Percentiles rank a stretch among this genome's conserved stretches.
phyloP scores from a whole-genome alignment of 228 moss, liverwort and hornwort genomes.

The Sphagnum fallax region DNA sequence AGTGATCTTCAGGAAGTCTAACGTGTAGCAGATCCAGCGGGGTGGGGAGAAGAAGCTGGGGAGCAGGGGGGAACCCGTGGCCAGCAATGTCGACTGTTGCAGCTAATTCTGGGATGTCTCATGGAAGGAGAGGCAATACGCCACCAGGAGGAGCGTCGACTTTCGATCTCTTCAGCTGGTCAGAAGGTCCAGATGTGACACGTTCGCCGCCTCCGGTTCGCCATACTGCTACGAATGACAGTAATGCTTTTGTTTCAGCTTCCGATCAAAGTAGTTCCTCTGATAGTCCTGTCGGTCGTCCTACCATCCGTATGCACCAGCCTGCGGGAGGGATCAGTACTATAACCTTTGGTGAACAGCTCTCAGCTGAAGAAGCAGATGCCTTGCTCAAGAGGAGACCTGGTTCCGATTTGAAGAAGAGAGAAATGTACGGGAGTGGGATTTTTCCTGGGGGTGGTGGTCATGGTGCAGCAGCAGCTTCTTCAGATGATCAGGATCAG shows the following conservation, averaged over 20 bases:
- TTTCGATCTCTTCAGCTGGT: slow-evolving; percentile 82
- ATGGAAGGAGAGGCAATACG: slow-evolving; percentile 45
- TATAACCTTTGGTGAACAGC: slow-evolving; percentile 64
- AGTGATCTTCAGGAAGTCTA: too few relatives aligned
- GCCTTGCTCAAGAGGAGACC: slow-evolving; percentile 71
- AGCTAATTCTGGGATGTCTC: too few relatives aligned
- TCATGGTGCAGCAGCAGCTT: neutral
- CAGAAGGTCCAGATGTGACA: slow-evolving; percentile 42
- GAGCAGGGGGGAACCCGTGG: too few relatives aligned
- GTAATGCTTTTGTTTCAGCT: slow-evolving; percentile 40
- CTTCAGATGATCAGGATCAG: slow-evolving; percentile 43
- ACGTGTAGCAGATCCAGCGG: too few relatives aligned
- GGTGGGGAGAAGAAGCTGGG: too few relatives aligned
- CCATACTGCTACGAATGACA: slow-evolving; percentile 50
- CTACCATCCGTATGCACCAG: slow-evolving; percentile 80
- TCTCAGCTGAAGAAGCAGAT: slow-evolving; percentile 70
- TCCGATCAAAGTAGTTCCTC: slow-evolving; percentile 43
- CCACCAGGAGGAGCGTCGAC: slow-evolving; percentile 65
- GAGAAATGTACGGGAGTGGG: slow-evolving; percentile 87
- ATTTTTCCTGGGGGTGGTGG: slow-evolving; percentile 58
- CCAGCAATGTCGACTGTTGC: too few relatives aligned
- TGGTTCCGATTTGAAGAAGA: slow-evolving; percentile 86
- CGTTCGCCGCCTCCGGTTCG: slow-evolving; percentile 47
- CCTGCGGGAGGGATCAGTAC: slow-evolving; percentile 75
- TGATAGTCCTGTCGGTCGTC: slow-evolving; percentile 54